Evolutionary conservation across 2,329 filamentous ascomycete species (phyloP), one percentile per base, ranked within the genome.

Genomic region (Aspergillus versicolor): DNA sequence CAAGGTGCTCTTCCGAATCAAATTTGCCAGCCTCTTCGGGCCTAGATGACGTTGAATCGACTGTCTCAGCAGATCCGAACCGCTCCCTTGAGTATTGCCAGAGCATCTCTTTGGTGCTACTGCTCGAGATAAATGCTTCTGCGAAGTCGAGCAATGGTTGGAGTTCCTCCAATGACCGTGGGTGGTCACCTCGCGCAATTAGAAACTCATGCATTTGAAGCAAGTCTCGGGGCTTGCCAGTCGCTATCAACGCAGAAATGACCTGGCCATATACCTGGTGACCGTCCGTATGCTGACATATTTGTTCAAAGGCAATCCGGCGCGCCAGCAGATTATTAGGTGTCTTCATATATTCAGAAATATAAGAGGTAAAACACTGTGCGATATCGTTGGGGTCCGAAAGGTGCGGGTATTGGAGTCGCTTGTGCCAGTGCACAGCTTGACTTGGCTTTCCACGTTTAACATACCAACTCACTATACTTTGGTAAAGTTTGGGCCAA

Each of bases 141-240:
- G 75, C 65, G 61, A 75, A 72, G 38, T 72, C 65, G 42, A 81
- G 61, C 45, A 82, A 65, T 1, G 74, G 73, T 32, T 75, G 67
- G 4, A 80, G 67, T 11, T 74, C 69, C 15, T 72, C 67, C 4
- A 73, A 67, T 1, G 61, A 66, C 24, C 56, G 54, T 15, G 81
- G 81, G 48, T 77, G 63, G 58, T 83, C 81, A 27, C 70, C 64
- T 42, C 70, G 67, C 22, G 67, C 59, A 19, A 78, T 53, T 9
- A 83, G 64, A 50, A 78, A 76, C 27, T 69, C 63, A 61, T 83
- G 81, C 77, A 82, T 80, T 17, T 68, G 66, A 8, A 79, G 63
- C 30, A 79, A 78, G 54, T 75, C 65, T 19, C 73, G 63, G 49
- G 73, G 68, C 40, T 73, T 63, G 22, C 74, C 70, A 37, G 68